phyloP scores from a whole-genome alignment of 2,329 filamentous ascomycete species.

The Trichoderma atrobrunneum region DNA sequence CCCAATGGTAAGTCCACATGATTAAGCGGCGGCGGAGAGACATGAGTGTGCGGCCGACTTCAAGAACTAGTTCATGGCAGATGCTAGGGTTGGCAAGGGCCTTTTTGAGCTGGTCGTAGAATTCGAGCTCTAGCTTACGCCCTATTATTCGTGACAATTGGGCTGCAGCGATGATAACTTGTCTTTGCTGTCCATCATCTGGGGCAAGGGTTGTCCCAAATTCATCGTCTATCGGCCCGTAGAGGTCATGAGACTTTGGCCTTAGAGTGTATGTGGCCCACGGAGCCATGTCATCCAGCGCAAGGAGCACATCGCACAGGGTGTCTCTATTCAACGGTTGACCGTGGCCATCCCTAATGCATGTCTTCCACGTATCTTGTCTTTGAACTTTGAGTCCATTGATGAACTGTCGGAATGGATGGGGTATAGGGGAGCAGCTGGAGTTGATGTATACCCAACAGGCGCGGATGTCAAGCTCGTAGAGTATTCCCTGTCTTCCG shows the following conservation, averaged over 20 bases:
- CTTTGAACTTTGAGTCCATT: background rate
- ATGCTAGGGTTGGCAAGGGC: background rate
- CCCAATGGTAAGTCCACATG: background rate
- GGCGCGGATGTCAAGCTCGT: slow-evolving; percentile 10
- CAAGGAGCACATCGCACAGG: background rate
- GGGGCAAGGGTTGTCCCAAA: background rate
- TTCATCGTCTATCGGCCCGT: background rate
- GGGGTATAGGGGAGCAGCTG: background rate
- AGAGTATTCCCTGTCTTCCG: background rate
- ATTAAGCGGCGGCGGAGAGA: slow-evolving; percentile 11
- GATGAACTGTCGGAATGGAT: slow-evolving; percentile 9
- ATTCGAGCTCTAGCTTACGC: slow-evolving; percentile 15
- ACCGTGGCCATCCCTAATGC: background rate
- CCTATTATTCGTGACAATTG: slow-evolving; percentile 12
- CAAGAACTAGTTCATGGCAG: background rate
- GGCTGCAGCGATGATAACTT: background rate
- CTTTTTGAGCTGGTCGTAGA: slow-evolving; percentile 10
- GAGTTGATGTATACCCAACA: slow-evolving; percentile 2
- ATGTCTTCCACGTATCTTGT: slow-evolving; percentile 4
- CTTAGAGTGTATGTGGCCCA: background rate
- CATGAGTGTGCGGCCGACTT: slow-evolving; percentile 7
- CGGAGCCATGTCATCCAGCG: background rate
- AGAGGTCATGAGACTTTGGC: background rate
- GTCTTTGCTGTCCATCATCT: background rate
- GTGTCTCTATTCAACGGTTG: background rate